These are phyloP conservation scores for Seiridium cupressi DNA, from an alignment of 2,329 filamentous ascomycete species.

Conservation along the genomic window DNA sequence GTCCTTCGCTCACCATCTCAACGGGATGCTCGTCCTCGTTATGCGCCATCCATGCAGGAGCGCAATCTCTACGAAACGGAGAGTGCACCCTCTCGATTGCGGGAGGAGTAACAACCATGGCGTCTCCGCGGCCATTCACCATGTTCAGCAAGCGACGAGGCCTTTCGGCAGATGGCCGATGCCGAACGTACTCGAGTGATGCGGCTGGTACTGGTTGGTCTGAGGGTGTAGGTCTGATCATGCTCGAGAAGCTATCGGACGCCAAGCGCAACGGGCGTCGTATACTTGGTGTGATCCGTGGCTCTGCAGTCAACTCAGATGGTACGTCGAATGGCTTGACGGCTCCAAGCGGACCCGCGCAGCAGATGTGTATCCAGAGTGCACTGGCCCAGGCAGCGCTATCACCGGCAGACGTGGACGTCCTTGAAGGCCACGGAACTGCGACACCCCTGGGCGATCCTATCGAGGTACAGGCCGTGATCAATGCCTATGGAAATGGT, in stretches of 20 bases:
- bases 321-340: conserved; percentile 27
- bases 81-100: conserved; percentile 18
- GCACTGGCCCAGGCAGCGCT: conserved; percentile 13
- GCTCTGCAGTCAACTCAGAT: conserved; percentile 31
- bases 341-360: conserved; percentile 14
- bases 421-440: conserved; percentile 28
- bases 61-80: conserved; percentile 15
- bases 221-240: conserved; percentile 37
- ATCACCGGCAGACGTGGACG: conserved; percentile 15
- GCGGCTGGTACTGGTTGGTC: conserved; percentile 42
- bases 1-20: conserved; percentile 4
- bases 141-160: conserved; percentile 13
- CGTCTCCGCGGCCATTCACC: conserved; percentile 11
- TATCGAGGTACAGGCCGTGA: conserved; percentile 6
- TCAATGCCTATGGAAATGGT: conserved; percentile 2
- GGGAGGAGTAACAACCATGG: conserved; percentile 15
- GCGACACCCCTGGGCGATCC: conserved; percentile 19
- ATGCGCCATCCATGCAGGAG: conserved; percentile 15
- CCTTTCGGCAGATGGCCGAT: conserved; percentile 18
- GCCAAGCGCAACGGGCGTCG: conserved; percentile 39
- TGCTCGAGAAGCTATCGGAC: conserved; percentile 39
- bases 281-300: conserved; percentile 28
- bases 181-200: conserved; percentile 30
- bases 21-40: conserved; percentile 17
- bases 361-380: conserved; percentile 11